These are phyloP conservation scores for Trichoderma aggressivum DNA, from an alignment of 2,329 filamentous ascomycete species.

Conservation along the genomic window DNA sequence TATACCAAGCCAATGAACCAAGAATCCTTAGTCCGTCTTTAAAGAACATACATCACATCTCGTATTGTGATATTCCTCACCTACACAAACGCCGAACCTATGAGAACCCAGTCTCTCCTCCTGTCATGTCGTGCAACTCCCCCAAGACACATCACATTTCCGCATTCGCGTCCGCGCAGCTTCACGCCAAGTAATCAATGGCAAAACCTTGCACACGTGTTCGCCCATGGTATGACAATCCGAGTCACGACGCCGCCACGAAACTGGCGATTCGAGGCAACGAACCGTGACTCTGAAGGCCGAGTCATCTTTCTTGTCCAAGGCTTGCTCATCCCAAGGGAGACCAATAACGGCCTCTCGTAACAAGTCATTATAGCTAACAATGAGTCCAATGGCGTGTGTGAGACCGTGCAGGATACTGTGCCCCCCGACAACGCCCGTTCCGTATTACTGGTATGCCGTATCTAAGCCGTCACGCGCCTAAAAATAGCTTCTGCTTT, in stretches of 20 bases:
- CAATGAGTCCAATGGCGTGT: background rate
- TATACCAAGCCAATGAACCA: background rate
- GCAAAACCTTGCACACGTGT: background rate
- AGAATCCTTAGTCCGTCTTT: background rate
- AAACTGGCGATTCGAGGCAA: background rate
- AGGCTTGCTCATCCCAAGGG: background rate
- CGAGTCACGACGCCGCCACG: background rate
- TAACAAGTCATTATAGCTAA: conserved; percentile 2
- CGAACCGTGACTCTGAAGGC: background rate
- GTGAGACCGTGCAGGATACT: background rate
- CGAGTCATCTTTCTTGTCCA: background rate
- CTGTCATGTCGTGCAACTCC: background rate
- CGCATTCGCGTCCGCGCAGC: background rate
- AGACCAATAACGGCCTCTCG: background rate
- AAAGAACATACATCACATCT: background rate
- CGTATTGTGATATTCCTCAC: background rate
- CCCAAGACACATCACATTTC: background rate
- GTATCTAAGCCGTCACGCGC: background rate
- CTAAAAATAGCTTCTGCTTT: conserved; percentile 9
- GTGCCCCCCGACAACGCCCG: conserved; percentile 7
- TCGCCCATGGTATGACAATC: background rate
- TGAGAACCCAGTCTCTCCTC: background rate
- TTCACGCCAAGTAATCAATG: background rate
- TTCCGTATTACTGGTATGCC: conserved; percentile 6
- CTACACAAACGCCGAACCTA: background rate